These are phyloP conservation scores for Colletotrichum eleusines DNA, from an alignment of 2,329 filamentous ascomycete species.

Conservation along the genomic window DNA sequence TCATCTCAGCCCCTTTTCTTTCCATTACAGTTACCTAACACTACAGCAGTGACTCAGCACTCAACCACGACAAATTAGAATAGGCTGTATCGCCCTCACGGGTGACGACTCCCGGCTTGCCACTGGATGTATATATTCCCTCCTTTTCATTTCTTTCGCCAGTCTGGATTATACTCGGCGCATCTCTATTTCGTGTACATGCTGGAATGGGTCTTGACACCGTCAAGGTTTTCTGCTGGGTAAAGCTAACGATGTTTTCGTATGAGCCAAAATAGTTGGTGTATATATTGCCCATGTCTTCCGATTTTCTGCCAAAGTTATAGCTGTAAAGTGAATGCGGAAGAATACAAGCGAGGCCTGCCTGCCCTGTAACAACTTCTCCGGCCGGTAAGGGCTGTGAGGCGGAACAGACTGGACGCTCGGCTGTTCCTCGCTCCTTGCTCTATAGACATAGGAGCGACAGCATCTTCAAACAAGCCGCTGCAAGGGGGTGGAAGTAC, in stretches of 20 bases:
- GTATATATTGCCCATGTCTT: not conserved
- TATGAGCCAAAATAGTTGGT: not conserved
- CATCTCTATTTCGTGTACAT: not conserved
- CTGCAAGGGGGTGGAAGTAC: not conserved
- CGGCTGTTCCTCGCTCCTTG: not conserved
- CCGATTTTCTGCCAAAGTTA: not conserved
- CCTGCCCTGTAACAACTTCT: too few species aligned
- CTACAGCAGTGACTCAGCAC: not conserved
- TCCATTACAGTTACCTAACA: not conserved
- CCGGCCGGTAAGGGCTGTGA: not conserved
- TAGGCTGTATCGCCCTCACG: not conserved
- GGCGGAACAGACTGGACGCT: rapidly evolving
- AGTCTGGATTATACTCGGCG: not conserved
- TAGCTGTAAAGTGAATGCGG: not conserved
- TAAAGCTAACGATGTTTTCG: not conserved
- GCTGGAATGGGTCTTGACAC: not conserved
- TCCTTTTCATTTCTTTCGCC: not conserved
- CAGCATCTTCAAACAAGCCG: not conserved
- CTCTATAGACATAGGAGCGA: not conserved
- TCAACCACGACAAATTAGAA: slow-evolving; percentile 2
- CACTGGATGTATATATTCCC: not conserved
- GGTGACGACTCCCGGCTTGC: not conserved
- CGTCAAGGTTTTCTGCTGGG: not conserved
- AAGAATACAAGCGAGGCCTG: too few species aligned
- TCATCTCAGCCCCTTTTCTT: not conserved